Evolutionary conservation across 495 filamentous ascomycete genomes (phyloP), one percentile per base, ranked within the genome.

Genomic region (Pseudevernia furfuracea): DNA sequence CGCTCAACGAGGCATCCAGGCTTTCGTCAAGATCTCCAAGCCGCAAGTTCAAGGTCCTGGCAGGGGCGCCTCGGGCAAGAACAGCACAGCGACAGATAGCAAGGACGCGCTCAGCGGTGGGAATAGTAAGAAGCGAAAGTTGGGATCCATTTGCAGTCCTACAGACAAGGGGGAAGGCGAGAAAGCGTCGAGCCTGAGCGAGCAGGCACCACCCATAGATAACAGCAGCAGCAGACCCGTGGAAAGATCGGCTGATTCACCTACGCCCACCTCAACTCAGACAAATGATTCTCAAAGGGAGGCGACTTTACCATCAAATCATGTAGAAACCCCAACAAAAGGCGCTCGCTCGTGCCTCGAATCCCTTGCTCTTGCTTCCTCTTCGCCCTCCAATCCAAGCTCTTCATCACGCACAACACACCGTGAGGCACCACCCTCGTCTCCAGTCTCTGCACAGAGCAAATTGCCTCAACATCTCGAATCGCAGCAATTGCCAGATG

Each of bases 11-110:
- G 60, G 62, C n/a, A 71, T 71, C 14, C 66, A 65, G 49, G 43
- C 46, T 10, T 71, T 70, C 41, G 70, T 66, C 41, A 68, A 60
- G 61, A 64, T 71, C 52, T 70, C 68, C 1, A 71, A 71, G 43
- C 41, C 69, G 59, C 68, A 68, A 30, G 32, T 21, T 30, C 38
- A 62, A 25, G 36, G 11, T 57, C 19, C 53, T 37, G 55, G 65
- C 59, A 68, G 61, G 58, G 59, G 37, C 41, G 21, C 19, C 38
- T n/a, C n/a, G 5, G 30, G 34, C 10, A 43, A 61, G 15, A 34
- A 59, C 0, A 19, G 34, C n/a, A 21, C 15, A 8, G 25, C 25
- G 1, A n/a, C 37, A 25, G 15, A 49, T 37, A 21, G n/a, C 19
- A 52, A 37, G 46, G 28, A 25, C 32, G 34, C 11, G 7, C 38